phyloP scores from a whole-genome alignment of 2,329 filamentous ascomycete genomes.

The Coniochaeta prunicola region DNA sequence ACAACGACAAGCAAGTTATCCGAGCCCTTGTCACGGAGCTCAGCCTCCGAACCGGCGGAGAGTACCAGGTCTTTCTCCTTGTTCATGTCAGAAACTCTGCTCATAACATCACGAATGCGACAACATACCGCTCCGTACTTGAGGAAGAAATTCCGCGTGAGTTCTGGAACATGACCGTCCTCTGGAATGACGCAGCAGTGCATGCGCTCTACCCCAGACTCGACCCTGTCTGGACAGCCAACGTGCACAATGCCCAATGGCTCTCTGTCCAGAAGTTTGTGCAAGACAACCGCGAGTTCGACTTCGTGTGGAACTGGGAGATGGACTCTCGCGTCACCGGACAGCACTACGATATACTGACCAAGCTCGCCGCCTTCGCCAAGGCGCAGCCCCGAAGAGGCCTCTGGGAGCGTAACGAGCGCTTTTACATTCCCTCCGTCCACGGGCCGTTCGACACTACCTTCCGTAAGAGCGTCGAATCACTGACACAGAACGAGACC shows the following conservation, averaged over 20 bases:
- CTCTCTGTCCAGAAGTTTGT: conserved; percentile 70
- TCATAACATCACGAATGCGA: conserved; percentile 44
- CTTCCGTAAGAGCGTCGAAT: conserved; percentile 59
- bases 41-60: conserved; percentile 65
- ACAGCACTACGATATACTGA: conserved; percentile 73
- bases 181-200: conserved; percentile 72
- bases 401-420: conserved; percentile 65
- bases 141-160: conserved; percentile 27
- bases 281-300: conserved; percentile 69
- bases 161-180: conserved; percentile 61
- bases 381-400: conserved; percentile 63
- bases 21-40: conserved; percentile 75
- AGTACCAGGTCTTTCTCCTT: conserved; percentile 74
- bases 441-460: conserved; percentile 61
- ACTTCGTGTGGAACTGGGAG: conserved; percentile 84
- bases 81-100: conserved; percentile 64
- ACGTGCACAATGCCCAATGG: conserved; percentile 58
- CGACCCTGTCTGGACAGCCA: conserved; percentile 41
- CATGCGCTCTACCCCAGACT: conserved; percentile 69
- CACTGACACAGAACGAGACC: conserved; percentile 37
- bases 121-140: conserved; percentile 53
- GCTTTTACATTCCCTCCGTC: conserved; percentile 63
- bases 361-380: conserved; percentile 56
- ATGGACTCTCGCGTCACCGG: conserved; percentile 74
- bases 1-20: conserved; percentile 72